Evolutionary conservation across 2,329 filamentous ascomycete genomes (phyloP).

Genomic region (Xylaria sp.): DNA sequence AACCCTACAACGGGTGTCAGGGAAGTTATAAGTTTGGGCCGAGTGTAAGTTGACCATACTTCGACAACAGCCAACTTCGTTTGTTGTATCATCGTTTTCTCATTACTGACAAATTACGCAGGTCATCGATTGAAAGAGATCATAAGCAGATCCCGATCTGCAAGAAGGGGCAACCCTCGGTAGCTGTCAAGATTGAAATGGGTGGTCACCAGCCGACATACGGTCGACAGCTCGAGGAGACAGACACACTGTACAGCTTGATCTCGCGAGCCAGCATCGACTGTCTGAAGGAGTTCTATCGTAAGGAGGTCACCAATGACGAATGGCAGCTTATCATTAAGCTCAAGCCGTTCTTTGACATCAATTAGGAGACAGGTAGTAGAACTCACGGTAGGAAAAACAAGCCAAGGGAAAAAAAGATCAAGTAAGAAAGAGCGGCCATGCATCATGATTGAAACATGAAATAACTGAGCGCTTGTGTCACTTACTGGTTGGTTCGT

Average conservation of each 20-base stretch:
- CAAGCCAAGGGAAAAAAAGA: too few relatives aligned
- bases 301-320: conserved; percentile 68
- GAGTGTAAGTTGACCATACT: conserved; percentile 77
- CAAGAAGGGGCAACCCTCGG: conserved; percentile 97
- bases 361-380: conserved; percentile 62
- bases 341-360: conserved; percentile 93
- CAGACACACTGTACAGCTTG: conserved; percentile 85
- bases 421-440: neutral
- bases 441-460: neutral
- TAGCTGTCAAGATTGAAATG: conserved; percentile 97
- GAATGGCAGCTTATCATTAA: conserved; percentile 97
- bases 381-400: neutral
- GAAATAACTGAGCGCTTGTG: neutral
- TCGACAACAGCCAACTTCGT: neutral
- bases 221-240: conserved; percentile 93
- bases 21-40: conserved; percentile 84
- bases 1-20: conserved; percentile 82
- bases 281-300: conserved; percentile 94
- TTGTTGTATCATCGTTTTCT: too few relatives aligned
- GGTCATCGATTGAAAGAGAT: conserved; percentile 95
- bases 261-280: conserved; percentile 92
- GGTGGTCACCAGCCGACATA: conserved; percentile 92
- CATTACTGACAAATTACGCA: conserved; percentile 54
- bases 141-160: conserved; percentile 93
- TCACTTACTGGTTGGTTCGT: neutral